These are phyloP conservation scores for Kazachstania africana DNA, from an alignment of 805 yeast genomes.

Conservation along the genomic window DNA sequence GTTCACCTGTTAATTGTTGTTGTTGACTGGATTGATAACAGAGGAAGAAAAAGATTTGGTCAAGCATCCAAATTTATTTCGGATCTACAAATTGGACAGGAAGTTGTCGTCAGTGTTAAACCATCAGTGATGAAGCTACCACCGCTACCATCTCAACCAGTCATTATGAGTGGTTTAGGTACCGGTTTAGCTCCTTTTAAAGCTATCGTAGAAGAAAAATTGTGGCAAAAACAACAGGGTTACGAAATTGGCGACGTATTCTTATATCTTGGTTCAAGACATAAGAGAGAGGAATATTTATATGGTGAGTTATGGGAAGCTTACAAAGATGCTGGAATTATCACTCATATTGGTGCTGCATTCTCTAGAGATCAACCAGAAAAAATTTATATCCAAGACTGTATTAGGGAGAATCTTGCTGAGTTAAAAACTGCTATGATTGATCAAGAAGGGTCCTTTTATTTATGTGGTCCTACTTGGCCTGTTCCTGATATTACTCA, in stretches of 20 bases:
- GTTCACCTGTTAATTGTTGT: slow-evolving; percentile 88
- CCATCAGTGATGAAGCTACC: slow-evolving; percentile 97
- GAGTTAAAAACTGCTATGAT: slow-evolving; percentile 73
- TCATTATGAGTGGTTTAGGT: slow-evolving; percentile 94
- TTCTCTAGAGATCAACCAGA: slow-evolving; percentile 95
- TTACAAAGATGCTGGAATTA: slow-evolving; percentile 77
- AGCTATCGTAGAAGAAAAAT: slow-evolving; percentile 91
- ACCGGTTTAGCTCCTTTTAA: slow-evolving; percentile 98
- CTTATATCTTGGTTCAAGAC: slow-evolving; percentile 88
- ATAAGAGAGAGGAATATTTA: slow-evolving; percentile 86
- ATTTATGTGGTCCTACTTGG: slow-evolving; percentile 98
- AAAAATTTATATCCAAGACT: slow-evolving; percentile 90
- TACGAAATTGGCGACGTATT: slow-evolving; percentile 78
- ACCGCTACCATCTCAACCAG: slow-evolving; percentile 74
- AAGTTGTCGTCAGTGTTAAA: slow-evolving; percentile 85
- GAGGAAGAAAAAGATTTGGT: slow-evolving; percentile 80
- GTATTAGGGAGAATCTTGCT: slow-evolving; percentile 64
- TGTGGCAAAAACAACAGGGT: slow-evolving; percentile 87
- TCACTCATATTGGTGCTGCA: slow-evolving; percentile 95
- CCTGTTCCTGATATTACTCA: slow-evolving; percentile 95
- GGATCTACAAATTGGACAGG: slow-evolving; percentile 67
- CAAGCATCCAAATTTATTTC: slow-evolving; percentile 89
- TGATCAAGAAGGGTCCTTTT: slow-evolving; percentile 74
- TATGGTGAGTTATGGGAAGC: slow-evolving; percentile 98
- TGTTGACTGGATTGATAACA: slow-evolving; percentile 86